Evolutionary conservation across 805 yeast genomes (phyloP).

Genomic region (Kodamaea leandrae): DNA sequence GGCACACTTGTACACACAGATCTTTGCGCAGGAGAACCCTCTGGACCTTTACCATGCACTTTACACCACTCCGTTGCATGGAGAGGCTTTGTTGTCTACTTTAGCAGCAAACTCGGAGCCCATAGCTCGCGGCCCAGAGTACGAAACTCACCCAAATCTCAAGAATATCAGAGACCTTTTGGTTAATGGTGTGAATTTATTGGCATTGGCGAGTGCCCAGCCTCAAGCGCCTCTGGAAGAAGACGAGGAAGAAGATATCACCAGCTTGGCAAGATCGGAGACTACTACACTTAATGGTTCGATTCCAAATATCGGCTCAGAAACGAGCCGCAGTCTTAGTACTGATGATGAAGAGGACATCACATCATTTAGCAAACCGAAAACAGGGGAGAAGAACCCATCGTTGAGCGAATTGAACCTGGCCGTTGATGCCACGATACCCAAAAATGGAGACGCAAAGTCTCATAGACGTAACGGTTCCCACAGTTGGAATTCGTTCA

Average conservation of each 20-base stretch:
- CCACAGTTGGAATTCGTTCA: no score
- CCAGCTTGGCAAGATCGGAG: background rate
- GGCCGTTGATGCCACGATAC: no score
- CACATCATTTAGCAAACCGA: background rate
- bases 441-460: no score
- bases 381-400: background rate
- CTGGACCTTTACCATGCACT: conserved; percentile 20
- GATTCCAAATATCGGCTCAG: no score
- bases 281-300: background rate
- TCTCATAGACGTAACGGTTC: no score
- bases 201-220: conserved; percentile 3
- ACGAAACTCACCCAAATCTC: conserved; percentile 35
- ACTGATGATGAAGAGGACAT: background rate
- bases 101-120: conserved; percentile 21
- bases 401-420: background rate
- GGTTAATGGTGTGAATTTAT: conserved; percentile 19
- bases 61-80: conserved; percentile 25
- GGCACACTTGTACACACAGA: conserved; percentile 19
- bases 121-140: conserved; percentile 24
- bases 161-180: conserved; percentile 16
- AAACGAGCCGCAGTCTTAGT: background rate
- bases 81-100: conserved; percentile 21
- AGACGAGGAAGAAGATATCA: conserved; percentile 2
- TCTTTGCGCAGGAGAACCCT: conserved; percentile 17
- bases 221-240: background rate